Conservation (phyloP, 257 asterid species). For the Solanum piurae region DNA sequence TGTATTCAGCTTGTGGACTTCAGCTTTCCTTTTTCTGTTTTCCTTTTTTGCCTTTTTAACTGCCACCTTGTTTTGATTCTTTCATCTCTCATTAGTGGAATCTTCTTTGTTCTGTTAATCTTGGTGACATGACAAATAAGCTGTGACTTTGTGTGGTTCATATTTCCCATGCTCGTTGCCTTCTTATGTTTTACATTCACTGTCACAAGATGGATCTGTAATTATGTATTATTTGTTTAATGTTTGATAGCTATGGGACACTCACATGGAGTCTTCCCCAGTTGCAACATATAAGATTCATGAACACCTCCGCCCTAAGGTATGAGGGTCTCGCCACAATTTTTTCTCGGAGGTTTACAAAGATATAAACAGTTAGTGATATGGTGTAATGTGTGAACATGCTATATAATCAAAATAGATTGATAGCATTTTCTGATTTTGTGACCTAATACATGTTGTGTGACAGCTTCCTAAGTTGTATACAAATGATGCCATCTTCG, state of each 20-base stretch:
- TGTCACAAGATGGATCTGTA: background rate
- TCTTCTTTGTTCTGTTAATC: background rate
- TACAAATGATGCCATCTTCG: conserved; percentile 90
- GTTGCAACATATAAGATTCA: conserved; percentile 94
- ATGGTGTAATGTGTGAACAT: background rate
- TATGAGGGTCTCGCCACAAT: conserved; percentile 1
- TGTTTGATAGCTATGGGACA: conserved; percentile 81
- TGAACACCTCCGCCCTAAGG: conserved; percentile 94
- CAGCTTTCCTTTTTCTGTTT: background rate
- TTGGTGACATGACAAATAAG: background rate
- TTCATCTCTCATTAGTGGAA: background rate
- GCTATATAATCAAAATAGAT: background rate
- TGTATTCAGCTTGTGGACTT: background rate
- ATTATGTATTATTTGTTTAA: background rate
- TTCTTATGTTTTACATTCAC: background rate
- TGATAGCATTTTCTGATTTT: background rate
- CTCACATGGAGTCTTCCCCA: conserved; percentile 96
- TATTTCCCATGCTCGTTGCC: background rate
- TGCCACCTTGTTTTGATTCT: background rate
- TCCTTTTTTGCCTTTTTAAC: background rate
- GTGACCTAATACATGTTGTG: conserved; percentile 4
- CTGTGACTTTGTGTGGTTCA: background rate
- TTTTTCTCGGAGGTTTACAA: background rate
- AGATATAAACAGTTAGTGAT: background rate
- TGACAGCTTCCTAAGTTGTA: conserved; percentile 80